Base-by-base conservation (phyloP, 805 yeast species). In the Candida ovalis region DNA sequence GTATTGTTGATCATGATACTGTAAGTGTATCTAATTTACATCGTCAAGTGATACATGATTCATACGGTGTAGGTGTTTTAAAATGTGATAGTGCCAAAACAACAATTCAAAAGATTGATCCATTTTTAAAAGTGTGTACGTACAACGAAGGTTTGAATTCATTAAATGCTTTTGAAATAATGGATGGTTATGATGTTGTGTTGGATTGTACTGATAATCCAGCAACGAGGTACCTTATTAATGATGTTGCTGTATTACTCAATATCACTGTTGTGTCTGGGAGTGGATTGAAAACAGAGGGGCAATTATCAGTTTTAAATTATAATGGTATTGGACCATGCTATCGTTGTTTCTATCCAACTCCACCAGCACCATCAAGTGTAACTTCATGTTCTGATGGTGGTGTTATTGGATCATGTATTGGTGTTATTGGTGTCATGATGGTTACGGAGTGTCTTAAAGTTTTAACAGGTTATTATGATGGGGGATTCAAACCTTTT, bases 171-270 rank as follows among this genome's bases (percentile, higher is more conserved):
- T 80, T 86, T 56, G 75, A 66, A 0, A 77, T 89, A 1, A 73
- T 90, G 43, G 57, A 63, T n/a, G 56, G 68, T 3, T 90, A 86
- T 66, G 97, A 92, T 60, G 51, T 86, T 28, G 80, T 94, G 3
- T 69, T 94, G 19, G 99, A 94, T 66, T 95, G 99, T 61, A 92
- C 99, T 0, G 99, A 94, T 67, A 82, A 92, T 1, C 98, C 98
- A 12, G 78, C 81, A 39, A 82, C 95, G 0, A 71, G 99, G 54
- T 94, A 94, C 62, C 73, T 94, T 50, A 80, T 94, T 30, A 87
- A 88, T 47, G 99, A 94, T 64, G 86, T 83, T 1, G 82, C 90
- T 12, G 96, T 88, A 0, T 55, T 84, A 0, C 62, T 78, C 1
- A 78, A 81, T 0, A 81, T 80, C 49, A 83, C 97, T 0, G 76